Evolutionary conservation across 441 rosid genomes (phyloP).

Genomic region (Corymbia calophylla): DNA sequence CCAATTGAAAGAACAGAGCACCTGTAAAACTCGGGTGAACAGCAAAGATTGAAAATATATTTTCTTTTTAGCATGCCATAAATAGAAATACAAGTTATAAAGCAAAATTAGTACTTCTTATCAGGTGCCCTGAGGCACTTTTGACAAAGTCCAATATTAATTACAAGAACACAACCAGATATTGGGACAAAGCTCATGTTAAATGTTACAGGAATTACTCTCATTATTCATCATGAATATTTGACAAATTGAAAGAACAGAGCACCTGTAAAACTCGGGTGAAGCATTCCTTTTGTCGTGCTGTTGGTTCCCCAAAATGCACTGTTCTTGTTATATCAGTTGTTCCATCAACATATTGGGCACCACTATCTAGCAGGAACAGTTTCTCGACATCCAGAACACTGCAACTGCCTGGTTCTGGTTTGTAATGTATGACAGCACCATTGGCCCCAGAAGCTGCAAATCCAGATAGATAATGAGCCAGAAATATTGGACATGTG

Average conservation of each 20-base stretch:
- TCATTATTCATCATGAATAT: not conserved
- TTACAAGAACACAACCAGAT: not conserved
- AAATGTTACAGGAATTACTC: not conserved
- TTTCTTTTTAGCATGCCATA: not conserved
- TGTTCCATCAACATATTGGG: constrained; percentile 94
- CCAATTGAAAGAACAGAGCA: too few relatives aligned
- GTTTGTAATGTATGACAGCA: constrained; percentile 91
- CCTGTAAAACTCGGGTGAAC: too few relatives aligned
- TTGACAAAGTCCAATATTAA: not conserved
- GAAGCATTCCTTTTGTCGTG: constrained; percentile 84
- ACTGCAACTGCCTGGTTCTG: constrained; percentile 83
- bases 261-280: constrained; percentile 86
- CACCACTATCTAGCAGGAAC: constrained; percentile 91
- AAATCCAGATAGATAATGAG: constrained; percentile 3
- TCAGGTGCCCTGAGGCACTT: not conserved
- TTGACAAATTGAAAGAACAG: not conserved
- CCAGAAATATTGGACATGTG: not conserved
- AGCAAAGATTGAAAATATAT: not conserved
- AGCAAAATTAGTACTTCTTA: not conserved
- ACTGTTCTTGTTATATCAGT: constrained; percentile 97
- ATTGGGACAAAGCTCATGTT: not conserved
- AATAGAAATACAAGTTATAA: not conserved
- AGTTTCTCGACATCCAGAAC: constrained; percentile 64
- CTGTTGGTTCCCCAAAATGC: constrained; percentile 80
- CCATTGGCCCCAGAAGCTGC: constrained; percentile 97